A percentile compares a stretch with the other conserved stretches of the same genome.
These are phyloP conservation scores for Magnusiomyces sp. DNA, from an alignment of 1,139 yeast genomes.

Conservation along the genomic window DNA sequence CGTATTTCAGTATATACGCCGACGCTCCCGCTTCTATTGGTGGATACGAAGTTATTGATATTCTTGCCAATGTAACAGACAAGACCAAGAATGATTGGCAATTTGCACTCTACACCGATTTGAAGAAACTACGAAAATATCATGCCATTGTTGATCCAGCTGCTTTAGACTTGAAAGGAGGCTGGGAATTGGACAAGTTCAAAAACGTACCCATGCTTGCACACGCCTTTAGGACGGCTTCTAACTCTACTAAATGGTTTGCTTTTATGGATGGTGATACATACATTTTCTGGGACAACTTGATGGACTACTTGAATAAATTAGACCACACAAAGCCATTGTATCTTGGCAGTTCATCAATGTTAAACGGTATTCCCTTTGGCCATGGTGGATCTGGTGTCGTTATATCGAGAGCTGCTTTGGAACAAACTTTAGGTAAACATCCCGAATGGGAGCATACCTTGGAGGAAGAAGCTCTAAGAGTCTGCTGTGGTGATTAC, in stretches of 20 bases:
- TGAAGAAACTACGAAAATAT: constrained; percentile 21
- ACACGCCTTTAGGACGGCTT: constrained; percentile 29
- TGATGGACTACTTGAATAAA: constrained; percentile 23
- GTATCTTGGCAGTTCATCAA: constrained; percentile 29
- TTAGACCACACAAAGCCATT: constrained; percentile 25
- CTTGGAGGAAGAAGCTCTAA: constrained; percentile 24
- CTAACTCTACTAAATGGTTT: constrained; percentile 30
- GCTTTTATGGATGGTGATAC: constrained; percentile 34
- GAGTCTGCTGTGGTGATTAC: constrained; percentile 32
- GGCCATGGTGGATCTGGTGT: constrained; percentile 36
- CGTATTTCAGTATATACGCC: constrained; percentile 31
- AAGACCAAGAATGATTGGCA: constrained; percentile 18
- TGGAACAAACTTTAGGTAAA: constrained; percentile 18
- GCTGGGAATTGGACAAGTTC: constrained; percentile 34
- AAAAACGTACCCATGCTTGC: constrained; percentile 34
- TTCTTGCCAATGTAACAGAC: constrained; percentile 26
- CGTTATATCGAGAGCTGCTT: constrained; percentile 29
- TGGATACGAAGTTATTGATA: constrained; percentile 30
- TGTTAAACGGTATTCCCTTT: constrained; percentile 19
- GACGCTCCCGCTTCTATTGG: constrained; percentile 30
- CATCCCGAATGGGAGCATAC: constrained; percentile 23
- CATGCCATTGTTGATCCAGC: constrained; percentile 17
- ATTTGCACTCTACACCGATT: constrained; percentile 26
- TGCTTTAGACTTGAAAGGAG: constrained; percentile 15
- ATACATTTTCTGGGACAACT: constrained; percentile 27